These are phyloP conservation scores for Xylaria sp. DNA, from an alignment of 2,329 filamentous ascomycete species.

Conservation along the genomic window DNA sequence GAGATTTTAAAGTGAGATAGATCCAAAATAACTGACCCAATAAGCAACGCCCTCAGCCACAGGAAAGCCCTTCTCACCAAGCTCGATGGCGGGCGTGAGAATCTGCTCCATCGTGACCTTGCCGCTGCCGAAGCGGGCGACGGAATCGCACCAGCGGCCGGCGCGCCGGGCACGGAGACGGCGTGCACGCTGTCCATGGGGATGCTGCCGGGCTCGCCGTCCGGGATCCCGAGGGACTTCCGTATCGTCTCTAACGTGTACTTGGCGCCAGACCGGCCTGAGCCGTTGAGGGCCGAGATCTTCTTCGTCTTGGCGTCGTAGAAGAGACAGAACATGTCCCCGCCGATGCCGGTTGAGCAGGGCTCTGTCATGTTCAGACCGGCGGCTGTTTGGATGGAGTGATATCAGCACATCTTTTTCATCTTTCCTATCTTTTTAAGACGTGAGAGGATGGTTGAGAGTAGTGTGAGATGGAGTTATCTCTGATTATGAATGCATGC, in stretches of 20 bases:
- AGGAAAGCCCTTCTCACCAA: constrained; percentile 88
- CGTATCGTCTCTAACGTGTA: constrained; percentile 74
- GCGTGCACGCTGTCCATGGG: constrained; percentile 79
- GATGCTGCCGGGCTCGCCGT: constrained; percentile 62
- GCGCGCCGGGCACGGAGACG: constrained; percentile 86
- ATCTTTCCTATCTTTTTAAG: too few relatives aligned
- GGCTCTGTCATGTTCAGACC: constrained; percentile 94
- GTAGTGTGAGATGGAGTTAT: not conserved
- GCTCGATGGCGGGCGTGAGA: constrained; percentile 78
- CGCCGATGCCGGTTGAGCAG: constrained; percentile 90
- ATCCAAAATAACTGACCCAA: constrained; percentile 65
- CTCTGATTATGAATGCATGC: not conserved
- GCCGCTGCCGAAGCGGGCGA: constrained; percentile 88
- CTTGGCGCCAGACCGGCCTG: constrained; percentile 77
- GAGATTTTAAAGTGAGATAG: not conserved
- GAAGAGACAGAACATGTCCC: constrained; percentile 95
- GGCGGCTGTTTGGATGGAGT: constrained; percentile 64
- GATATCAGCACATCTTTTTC: not conserved
- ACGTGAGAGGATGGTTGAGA: too few relatives aligned
- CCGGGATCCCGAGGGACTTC: constrained; percentile 69
- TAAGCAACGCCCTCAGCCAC: constrained; percentile 79
- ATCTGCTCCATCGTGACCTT: constrained; percentile 79
- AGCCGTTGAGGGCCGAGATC: constrained; percentile 88
- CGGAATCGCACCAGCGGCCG: constrained; percentile 89
- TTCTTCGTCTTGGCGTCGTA: constrained; percentile 84